These are phyloP conservation scores for Penicillium sp. DNA, from an alignment of 2,329 filamentous ascomycete genomes.

Conservation along the genomic window DNA sequence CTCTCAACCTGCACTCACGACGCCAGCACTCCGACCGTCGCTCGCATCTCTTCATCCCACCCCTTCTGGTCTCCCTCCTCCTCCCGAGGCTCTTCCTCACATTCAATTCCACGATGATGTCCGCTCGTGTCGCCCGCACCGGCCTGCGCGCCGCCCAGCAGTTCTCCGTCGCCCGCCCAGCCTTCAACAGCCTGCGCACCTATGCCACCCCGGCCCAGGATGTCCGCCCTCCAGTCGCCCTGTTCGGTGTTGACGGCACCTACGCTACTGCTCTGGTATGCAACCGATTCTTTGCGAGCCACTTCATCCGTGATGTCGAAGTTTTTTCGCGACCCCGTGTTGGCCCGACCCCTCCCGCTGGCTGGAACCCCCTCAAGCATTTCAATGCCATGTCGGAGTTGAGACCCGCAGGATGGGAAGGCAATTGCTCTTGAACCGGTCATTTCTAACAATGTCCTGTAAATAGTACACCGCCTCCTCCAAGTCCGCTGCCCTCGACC, in stretches of 20 bases:
- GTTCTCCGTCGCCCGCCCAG: slow-evolving; percentile 44
- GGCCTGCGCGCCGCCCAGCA: slow-evolving; percentile 57
- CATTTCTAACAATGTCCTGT: slow-evolving; percentile 14
- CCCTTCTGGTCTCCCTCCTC: slow-evolving; percentile 22
- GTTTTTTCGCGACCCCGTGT: slow-evolving; percentile 17
- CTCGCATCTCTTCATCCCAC: slow-evolving; percentile 31
- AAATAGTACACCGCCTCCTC: slow-evolving; percentile 88
- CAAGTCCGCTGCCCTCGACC: slow-evolving; percentile 84
- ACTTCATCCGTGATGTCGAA: slow-evolving; percentile 7
- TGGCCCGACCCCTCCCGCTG: slow-evolving; percentile 22
- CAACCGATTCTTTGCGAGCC: slow-evolving; percentile 18
- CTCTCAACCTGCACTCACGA: slow-evolving; percentile 29
- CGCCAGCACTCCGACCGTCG: slow-evolving; percentile 28
- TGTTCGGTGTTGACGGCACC: slow-evolving; percentile 96
- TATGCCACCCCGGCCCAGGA: slow-evolving; percentile 72
- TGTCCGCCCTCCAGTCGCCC: slow-evolving; percentile 80
- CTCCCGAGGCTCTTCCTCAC: slow-evolving; percentile 27
- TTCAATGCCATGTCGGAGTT: slow-evolving; percentile 13
- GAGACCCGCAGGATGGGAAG: neutral
- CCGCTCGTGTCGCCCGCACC: slow-evolving; percentile 58
- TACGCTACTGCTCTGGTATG: slow-evolving; percentile 98
- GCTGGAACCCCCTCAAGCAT: slow-evolving; percentile 13
- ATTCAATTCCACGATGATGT: slow-evolving; percentile 52
- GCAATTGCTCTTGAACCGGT: slow-evolving; percentile 5
- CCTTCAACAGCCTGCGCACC: slow-evolving; percentile 61